Base-by-base conservation (phyloP, 345 rosid species). In the Corchorus capsularis region DNA sequence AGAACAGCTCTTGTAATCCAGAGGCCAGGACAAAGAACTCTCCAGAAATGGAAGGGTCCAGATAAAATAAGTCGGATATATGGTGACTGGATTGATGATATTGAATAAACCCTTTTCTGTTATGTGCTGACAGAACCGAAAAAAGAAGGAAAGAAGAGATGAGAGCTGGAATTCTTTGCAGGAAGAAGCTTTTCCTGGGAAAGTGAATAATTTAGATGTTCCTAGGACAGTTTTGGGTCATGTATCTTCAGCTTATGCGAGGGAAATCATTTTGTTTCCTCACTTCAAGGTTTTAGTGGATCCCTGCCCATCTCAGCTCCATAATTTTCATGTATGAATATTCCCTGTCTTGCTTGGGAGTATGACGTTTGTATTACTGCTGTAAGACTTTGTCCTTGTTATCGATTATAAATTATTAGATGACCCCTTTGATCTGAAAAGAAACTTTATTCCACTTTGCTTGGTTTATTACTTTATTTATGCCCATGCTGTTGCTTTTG, bases 11-110 rank as follows among this genome's bases (percentile, higher is more conserved):
- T 86, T 32, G 82, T 89, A 63, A 77, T 86, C 7, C 98, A 93
- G 75, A 87, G 89, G 84, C 86, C 98, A 6, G 96, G 97, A 60
- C 97, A 92, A 69, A 91, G 97, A 81, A 75, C 92, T 74, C 91
- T 84, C 81, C 91, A 92, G 75, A 96, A 93, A 78, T 96, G 99
- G 99, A 96, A 93, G 78, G 99, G 99, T 67, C 99, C 99, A 0
- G 96, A 89, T 46, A 96, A 89, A 86, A 93, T 92, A 79, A 96
- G 97, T 86, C 82, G 97, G 86, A 96, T 96, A 88, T 95, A 96
- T 19, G 99, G 99, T 64, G 99, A 96, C 83, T 96, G 99, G 99
- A 91, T 96, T 22, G 98, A 96, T 63, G 99, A 93, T 59, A 69
- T 90, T 13, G 98, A 93, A 83, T 93, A 80, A 87, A 82, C 54